Percentiles rank a stretch among this genome's conserved stretches.
These are phyloP conservation scores for Alternaria dauci DNA, from an alignment of 2,329 filamentous ascomycete species.

Conservation along the genomic window DNA sequence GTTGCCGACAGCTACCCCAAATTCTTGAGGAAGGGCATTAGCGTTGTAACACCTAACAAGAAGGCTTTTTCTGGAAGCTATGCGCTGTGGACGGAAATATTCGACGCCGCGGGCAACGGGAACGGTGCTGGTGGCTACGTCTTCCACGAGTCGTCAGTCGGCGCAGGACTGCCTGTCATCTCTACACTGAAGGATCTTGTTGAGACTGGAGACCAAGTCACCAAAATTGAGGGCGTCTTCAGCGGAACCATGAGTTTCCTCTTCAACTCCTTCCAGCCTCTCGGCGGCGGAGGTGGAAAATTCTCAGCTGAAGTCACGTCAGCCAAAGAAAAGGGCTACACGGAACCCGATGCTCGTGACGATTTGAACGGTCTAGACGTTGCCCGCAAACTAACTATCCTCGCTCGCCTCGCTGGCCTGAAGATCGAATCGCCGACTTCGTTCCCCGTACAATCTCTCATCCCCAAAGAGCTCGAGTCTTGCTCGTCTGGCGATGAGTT, in stretches of 20 bases:
- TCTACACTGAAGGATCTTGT: slow-evolving; percentile 94
- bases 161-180: slow-evolving; percentile 90
- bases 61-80: slow-evolving; percentile 91
- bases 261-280: slow-evolving; percentile 95
- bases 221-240: slow-evolving; percentile 95
- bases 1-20: slow-evolving; percentile 84
- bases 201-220: slow-evolving; percentile 89
- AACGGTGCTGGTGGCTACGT: slow-evolving; percentile 74
- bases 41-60: slow-evolving; percentile 96
- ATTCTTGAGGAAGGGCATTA: slow-evolving; percentile 83
- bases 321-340: slow-evolving; percentile 92
- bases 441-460: slow-evolving; percentile 93
- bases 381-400: slow-evolving; percentile 93
- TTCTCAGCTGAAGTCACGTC: slow-evolving; percentile 93
- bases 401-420: slow-evolving; percentile 85
- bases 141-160: slow-evolving; percentile 95
- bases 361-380: slow-evolving; percentile 90
- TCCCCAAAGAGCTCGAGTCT: slow-evolving; percentile 84
- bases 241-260: slow-evolving; percentile 98
- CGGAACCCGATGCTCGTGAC: slow-evolving; percentile 85
- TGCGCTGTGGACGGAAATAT: slow-evolving; percentile 87
- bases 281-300: slow-evolving; percentile 74
- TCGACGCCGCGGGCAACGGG: slow-evolving; percentile 73
- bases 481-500: slow-evolving; percentile 84
- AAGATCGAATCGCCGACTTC: slow-evolving; percentile 82